Evolutionary conservation across 2,329 filamentous ascomycete species (phyloP).

Genomic region (Mollisia scopiformis): DNA sequence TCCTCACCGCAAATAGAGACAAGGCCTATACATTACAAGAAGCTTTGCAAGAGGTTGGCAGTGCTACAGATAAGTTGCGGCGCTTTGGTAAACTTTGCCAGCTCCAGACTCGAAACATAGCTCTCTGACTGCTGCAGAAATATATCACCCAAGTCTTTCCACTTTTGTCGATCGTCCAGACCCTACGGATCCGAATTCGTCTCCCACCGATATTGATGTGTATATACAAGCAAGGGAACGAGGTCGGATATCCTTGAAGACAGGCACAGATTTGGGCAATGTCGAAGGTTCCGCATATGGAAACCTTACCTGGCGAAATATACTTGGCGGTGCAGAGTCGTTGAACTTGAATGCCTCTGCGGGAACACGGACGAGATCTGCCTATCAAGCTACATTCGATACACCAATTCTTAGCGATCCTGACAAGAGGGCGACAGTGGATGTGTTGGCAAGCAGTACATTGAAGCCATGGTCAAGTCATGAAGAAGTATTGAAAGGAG

Average conservation of each 20-base stretch:
- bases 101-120: background rate
- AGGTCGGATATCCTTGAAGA: constrained; percentile 84
- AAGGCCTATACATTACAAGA: constrained; percentile 78
- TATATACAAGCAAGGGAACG: constrained; percentile 79
- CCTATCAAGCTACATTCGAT: constrained; percentile 85
- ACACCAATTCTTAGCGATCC: constrained; percentile 85
- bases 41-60: constrained; percentile 72
- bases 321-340: constrained; percentile 92
- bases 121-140: constrained; percentile 57
- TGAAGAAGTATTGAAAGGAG: constrained; percentile 84
- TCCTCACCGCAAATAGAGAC: constrained; percentile 70
- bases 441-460: constrained; percentile 80
- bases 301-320: constrained; percentile 84
- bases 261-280: constrained; percentile 92
- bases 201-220: constrained; percentile 79
- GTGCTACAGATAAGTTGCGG: constrained; percentile 73
- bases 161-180: constrained; percentile 81
- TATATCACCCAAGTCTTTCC: constrained; percentile 82
- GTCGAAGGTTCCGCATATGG: constrained; percentile 92
- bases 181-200: constrained; percentile 67
- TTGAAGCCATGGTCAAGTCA: constrained; percentile 93
- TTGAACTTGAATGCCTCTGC: constrained; percentile 84
- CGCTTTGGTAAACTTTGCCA: constrained; percentile 67
- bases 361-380: constrained; percentile 87
- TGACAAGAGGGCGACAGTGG: constrained; percentile 76